Conservation (phyloP, 805 yeast genomes). For the Candida caryicola region DNA sequence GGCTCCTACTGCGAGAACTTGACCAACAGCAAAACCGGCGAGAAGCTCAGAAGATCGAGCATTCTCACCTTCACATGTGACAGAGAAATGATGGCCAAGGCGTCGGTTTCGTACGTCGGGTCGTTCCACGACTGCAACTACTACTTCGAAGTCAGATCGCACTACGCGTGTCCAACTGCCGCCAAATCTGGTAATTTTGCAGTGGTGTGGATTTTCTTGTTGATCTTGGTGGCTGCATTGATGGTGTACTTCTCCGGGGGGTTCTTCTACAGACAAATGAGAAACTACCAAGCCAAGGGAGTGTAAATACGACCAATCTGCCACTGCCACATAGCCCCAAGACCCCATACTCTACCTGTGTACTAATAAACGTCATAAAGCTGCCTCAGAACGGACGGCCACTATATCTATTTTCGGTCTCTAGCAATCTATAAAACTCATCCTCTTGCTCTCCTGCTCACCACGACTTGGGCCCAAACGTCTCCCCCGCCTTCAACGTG, state of each 20-base stretch:
- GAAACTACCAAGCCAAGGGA: slow-evolving; percentile 1
- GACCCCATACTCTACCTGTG: too few species aligned
- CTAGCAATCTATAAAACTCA: too few species aligned
- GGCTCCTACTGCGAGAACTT: slow-evolving; percentile 57
- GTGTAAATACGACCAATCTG: background rate
- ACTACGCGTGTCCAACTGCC: slow-evolving; percentile 83
- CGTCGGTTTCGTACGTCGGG: slow-evolving; percentile 67
- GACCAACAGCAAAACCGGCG: slow-evolving; percentile 40
- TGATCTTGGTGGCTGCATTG: slow-evolving; percentile 43
- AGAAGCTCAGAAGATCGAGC: slow-evolving; percentile 56
- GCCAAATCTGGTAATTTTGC: slow-evolving; percentile 62
- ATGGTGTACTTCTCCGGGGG: slow-evolving; percentile 41
- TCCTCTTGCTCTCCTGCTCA: too few species aligned
- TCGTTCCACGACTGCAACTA: slow-evolving; percentile 74
- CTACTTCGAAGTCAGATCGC: slow-evolving; percentile 78
- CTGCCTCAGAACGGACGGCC: too few species aligned
- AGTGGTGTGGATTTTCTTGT: slow-evolving; percentile 61
- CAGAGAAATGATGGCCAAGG: slow-evolving; percentile 63
- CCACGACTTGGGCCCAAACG: slow-evolving; percentile 16
- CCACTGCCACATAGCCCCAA: too few species aligned
- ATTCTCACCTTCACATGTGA: slow-evolving; percentile 75
- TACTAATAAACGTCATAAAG: too few species aligned
- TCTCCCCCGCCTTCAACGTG: slow-evolving; percentile 11
- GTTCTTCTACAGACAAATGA: slow-evolving; percentile 24
- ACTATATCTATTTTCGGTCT: too few species aligned